Evolutionary conservation across 2,329 filamentous ascomycete species (phyloP).

Genomic region (Botrytis tulipae): DNA sequence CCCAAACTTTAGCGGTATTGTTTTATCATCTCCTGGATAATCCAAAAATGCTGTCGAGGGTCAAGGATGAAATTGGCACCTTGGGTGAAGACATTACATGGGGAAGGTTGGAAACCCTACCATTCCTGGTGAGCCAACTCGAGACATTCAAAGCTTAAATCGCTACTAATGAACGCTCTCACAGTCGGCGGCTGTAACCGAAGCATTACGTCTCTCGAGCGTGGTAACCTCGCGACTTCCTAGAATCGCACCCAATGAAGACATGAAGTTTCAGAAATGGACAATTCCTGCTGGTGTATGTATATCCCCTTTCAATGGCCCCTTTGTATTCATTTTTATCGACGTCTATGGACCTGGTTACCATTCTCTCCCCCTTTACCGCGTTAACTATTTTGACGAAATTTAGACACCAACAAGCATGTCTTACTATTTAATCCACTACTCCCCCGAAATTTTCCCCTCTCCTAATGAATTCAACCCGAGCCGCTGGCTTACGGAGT

Average conservation of each 20-base stretch:
- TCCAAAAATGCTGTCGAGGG: slow-evolving; percentile 33
- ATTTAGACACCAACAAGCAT: slow-evolving; percentile 19
- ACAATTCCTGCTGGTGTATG: slow-evolving; percentile 32
- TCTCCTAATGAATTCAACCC: slow-evolving; percentile 14
- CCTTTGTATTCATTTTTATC: neutral
- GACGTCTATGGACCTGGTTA: too few species aligned
- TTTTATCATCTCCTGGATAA: slow-evolving; percentile 42
- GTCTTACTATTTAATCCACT: slow-evolving; percentile 13
- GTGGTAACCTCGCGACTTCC: slow-evolving; percentile 34
- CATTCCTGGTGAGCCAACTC: neutral
- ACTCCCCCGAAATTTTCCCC: slow-evolving; percentile 8
- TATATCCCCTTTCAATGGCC: neutral
- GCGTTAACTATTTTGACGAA: neutral
- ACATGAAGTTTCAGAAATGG: slow-evolving; percentile 27
- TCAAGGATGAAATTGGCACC: slow-evolving; percentile 39
- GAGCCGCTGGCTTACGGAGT: slow-evolving; percentile 1
- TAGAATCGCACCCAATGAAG: slow-evolving; percentile 33
- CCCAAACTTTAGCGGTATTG: slow-evolving; percentile 38
- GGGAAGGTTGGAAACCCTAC: slow-evolving; percentile 6
- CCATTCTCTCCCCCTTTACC: neutral
- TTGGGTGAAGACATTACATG: slow-evolving; percentile 9
- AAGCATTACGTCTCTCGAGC: slow-evolving; percentile 6
- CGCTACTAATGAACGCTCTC: neutral
- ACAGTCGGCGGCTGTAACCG: slow-evolving; percentile 5
- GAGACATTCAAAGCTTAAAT: neutral